phyloP scores from a whole-genome alignment of 2,329 filamentous ascomycete species.

The Cladosporium velox region DNA sequence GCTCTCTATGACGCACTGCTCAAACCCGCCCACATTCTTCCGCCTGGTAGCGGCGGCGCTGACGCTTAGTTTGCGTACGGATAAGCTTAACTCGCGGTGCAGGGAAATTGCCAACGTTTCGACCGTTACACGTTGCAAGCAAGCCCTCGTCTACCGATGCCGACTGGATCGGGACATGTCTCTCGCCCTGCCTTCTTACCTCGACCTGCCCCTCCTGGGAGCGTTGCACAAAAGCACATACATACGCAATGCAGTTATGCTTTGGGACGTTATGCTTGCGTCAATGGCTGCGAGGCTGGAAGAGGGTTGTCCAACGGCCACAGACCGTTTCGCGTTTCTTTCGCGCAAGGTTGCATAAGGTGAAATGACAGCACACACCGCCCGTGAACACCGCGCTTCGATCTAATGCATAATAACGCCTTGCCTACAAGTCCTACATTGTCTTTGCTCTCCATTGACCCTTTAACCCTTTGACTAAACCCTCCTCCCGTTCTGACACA shows the following conservation, averaged over 20 bases:
- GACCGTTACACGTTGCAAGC: slow-evolving; percentile 8
- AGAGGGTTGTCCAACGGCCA: slow-evolving; percentile 1
- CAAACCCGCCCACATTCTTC: neutral
- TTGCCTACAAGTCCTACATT: slow-evolving; percentile 17
- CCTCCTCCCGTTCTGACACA: slow-evolving; percentile 14
- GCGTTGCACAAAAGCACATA: slow-evolving; percentile 12
- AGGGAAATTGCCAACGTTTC: slow-evolving; percentile 15
- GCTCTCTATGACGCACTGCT: neutral
- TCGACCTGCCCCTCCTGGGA: neutral
- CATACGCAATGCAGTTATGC: neutral
- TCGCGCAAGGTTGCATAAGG: slow-evolving; percentile 14
- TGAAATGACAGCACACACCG: slow-evolving; percentile 12
- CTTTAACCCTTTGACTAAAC: slow-evolving; percentile 5
- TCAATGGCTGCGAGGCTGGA: neutral
- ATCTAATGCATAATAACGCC: slow-evolving; percentile 1
- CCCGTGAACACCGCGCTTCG: neutral
- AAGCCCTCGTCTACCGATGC: neutral
- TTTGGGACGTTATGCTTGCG: neutral
- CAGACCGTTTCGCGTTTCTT: slow-evolving; percentile 10
- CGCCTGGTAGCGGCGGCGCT: neutral
- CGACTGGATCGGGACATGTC: slow-evolving; percentile 7
- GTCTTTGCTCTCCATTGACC: slow-evolving; percentile 10
- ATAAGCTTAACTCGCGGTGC: slow-evolving; percentile 8
- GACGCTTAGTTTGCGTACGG: slow-evolving; percentile 9
- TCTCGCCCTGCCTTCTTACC: slow-evolving; percentile 9